Evolutionary conservation across 73 alveolate species (phyloP).

Genomic region (Paramecium caudatum): DNA sequence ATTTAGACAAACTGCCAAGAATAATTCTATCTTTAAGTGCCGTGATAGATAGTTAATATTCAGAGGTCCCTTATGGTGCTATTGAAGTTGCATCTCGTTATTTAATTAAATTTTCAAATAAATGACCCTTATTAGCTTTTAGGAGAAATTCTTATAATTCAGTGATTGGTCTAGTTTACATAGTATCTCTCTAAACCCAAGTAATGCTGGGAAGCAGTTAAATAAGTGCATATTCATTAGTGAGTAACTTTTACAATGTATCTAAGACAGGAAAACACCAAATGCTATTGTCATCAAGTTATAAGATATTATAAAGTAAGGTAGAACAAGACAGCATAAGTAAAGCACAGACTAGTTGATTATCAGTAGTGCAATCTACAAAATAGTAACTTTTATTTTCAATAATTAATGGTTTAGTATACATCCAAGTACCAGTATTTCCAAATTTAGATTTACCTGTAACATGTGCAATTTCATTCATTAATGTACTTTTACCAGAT

Average conservation of each 20-base stretch:
- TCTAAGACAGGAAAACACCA: background rate
- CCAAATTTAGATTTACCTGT: background rate
- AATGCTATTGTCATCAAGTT: background rate
- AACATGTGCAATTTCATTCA: background rate
- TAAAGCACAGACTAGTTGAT: background rate
- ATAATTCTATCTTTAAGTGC: background rate
- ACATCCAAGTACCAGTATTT: background rate
- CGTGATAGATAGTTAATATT: background rate
- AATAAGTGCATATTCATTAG: background rate
- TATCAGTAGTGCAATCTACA: slow-evolving; percentile 15
- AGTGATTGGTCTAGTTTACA: background rate
- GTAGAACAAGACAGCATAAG: background rate
- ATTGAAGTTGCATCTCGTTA: background rate
- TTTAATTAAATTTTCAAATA: background rate
- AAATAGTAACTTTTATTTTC: slow-evolving; percentile 12
- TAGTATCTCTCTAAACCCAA: background rate
- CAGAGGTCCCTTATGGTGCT: background rate
- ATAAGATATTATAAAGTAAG: background rate
- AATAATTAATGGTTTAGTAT: background rate
- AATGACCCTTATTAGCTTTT: background rate
- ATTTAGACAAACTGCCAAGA: background rate
- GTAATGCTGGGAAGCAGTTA: background rate
- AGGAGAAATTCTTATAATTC: background rate
- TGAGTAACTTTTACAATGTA: background rate
- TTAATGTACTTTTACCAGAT: slow-evolving; percentile 26